Evolutionary conservation across 208 protist genomes (phyloP), one percentile per base, ranked within the genome.

Genomic region (Trypanosoma platydactyli): DNA sequence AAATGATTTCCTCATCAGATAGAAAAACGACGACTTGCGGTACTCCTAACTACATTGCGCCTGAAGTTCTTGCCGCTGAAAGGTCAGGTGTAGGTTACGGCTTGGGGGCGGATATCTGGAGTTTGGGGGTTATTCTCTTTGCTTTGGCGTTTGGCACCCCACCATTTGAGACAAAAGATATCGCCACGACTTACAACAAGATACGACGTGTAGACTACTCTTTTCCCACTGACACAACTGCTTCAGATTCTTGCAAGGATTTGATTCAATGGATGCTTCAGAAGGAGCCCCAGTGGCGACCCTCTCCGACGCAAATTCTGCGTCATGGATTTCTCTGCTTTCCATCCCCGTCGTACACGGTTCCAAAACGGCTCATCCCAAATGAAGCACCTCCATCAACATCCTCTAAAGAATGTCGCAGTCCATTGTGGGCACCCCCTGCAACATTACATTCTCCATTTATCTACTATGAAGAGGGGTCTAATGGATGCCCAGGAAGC

Each of bases 41-140:
- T 3, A 98, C 97, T 30, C 96, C 97, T 18, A 98, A 98, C 81
- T 99, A 98, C 81, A 96, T 98, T 29, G 97, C 97, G 12, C 95
- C 96, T 16, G 97, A 99, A 62, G 75, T 92, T 46, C 46, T 90
- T 13, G 51, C 56, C 13, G 60, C 13, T 45, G 77, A 79, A 3
- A 77, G 88, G 27, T 74, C 66, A 41, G 69, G 74, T 16, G 16
- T 52, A 18, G 85, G 88, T 0, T 97, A 98, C 77, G 92, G 94
- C 42, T 88, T 95, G 63, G 85, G 88, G 45, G 94, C 94, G 12
- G 97, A 99, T 71, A 97, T 95, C 77, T 99, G 97, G 97, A 84
- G 81, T 45, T 73, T 97, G 25, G 97, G 97, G 22, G 92, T 97
- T 20, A 51, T 98, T 13, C 55, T 98, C 6, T 99, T 94, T 73